Conservation (phyloP, 805 yeast species). For the Wickerhamiella allomyrinae region DNA sequence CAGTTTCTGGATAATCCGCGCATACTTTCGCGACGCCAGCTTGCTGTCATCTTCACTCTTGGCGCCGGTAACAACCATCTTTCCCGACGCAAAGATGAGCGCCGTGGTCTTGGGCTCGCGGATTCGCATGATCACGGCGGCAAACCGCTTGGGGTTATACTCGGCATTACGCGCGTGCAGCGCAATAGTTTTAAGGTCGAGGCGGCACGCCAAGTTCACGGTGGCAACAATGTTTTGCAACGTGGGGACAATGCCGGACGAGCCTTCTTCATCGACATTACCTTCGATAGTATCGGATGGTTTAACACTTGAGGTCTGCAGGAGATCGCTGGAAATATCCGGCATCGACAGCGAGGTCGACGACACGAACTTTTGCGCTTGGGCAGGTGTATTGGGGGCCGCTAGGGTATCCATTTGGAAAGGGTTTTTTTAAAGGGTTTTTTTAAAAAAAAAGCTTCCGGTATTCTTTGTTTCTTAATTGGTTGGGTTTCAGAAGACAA, state of each 20-base stretch:
- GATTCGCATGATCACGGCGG: constrained; percentile 98
- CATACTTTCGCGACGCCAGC: constrained; percentile 92
- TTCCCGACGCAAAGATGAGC: constrained; percentile 92
- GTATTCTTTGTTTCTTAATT: no score
- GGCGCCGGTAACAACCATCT: constrained; percentile 99
- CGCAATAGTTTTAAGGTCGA: constrained; percentile 93
- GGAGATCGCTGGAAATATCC: constrained; percentile 4
- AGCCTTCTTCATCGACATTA: constrained; percentile 45
- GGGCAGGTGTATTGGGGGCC: constrained; percentile 64
- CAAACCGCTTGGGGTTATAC: constrained; percentile 91
- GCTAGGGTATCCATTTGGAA: constrained; percentile 52
- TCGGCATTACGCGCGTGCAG: constrained; percentile 98
- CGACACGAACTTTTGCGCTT: constrained; percentile 59
- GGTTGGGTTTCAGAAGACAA: constrained; percentile 1
- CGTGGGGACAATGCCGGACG: constrained; percentile 94
- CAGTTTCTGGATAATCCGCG: constrained; percentile 92
- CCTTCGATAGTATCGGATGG: background rate
- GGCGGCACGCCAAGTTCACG: constrained; percentile 87
- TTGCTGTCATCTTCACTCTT: constrained; percentile 98
- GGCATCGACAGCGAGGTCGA: constrained; percentile 45
- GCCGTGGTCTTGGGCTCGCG: constrained; percentile 99
- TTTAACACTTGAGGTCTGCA: constrained; percentile 3
- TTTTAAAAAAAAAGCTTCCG: no score
- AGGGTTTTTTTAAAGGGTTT: background rate
- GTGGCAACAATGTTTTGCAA: constrained; percentile 88